Evolutionary conservation across 768 basidiomycete species (phyloP), one percentile per base, ranked within the genome.

Genomic region (Tephrocybe sp.): DNA sequence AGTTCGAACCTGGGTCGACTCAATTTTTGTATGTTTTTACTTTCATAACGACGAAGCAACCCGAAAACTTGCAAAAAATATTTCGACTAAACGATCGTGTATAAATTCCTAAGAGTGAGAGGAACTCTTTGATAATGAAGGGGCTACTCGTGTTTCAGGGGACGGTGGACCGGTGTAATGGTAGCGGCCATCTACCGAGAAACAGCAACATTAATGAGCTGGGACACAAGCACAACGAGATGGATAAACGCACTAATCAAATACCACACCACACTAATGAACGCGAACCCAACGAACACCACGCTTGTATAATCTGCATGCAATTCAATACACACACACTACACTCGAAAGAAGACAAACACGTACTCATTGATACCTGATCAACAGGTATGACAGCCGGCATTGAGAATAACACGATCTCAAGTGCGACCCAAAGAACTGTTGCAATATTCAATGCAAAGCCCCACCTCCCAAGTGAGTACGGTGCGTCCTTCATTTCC

Each of bases 391-490:
- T 68, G 33, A 76, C 73, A 5, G 81, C 79, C 5, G 84, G 84
- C 84, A 87, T 86, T 20, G 82, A 84, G 60, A 86, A 86, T 54
- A 88, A 60, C 26, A 86, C 78, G 37, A 83, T 79, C 61, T 83
- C 78, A 45, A 87, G 83, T 44, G 66, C 40, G 50, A 79, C 70
- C 85, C 85, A 86, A n/a, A 78, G 43, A 9, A 86, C 72, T 3
- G 83, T 79, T 15, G 77, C 59, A 9, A 62, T 58, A 62, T 87
- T 86, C 7, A 83, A 66, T 36, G 65, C 20, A 25, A 52, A 62
- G 0, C 84, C 84, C 50, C 68, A 65, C 21, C 59, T 67, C 0
- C 81, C 84, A 7, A 83, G 62, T 21, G 58, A 64, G 57, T 75
- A 86, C 3, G 79, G 79, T 3, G 85, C 81, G 43, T 74, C 77